phyloP scores from a whole-genome alignment of 805 yeast species.

The Pichia deserticola region DNA sequence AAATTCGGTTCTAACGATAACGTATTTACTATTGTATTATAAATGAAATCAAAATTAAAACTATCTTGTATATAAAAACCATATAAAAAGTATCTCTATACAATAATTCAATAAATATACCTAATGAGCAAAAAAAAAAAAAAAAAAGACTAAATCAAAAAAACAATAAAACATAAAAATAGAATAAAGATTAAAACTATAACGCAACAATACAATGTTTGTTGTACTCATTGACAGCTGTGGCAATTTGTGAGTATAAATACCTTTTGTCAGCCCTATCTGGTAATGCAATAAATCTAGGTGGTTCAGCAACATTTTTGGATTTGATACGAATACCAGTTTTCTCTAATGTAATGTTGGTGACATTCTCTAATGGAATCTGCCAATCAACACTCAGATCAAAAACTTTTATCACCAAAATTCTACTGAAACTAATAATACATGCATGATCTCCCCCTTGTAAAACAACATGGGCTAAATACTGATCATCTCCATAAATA shows the following conservation, averaged over 20 bases:
- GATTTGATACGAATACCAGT: constrained; percentile 70
- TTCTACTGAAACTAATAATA: constrained; percentile 63
- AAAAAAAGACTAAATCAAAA: not conserved
- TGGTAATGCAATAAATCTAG: constrained; percentile 66
- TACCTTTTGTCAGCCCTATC: constrained; percentile 56
- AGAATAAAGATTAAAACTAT: not conserved
- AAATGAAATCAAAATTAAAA: not conserved
- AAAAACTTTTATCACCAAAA: constrained; percentile 60
- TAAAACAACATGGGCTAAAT: constrained; percentile 77
- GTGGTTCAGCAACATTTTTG: constrained; percentile 33
- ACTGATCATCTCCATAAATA: constrained; percentile 57
- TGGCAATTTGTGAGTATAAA: constrained; percentile 63
- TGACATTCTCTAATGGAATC: constrained; percentile 54
- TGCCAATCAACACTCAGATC: constrained; percentile 64
- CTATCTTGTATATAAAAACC: not conserved
- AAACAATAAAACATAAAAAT: not conserved
- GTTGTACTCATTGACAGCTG: constrained; percentile 79
- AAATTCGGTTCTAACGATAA: constrained; percentile 34
- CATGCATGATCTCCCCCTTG: constrained; percentile 77
- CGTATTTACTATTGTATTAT: not conserved
- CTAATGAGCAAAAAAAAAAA: not conserved
- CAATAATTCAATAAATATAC: not conserved
- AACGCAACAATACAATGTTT: constrained; percentile 32
- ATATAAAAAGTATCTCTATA: not conserved
- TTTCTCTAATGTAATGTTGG: constrained; percentile 64